These are phyloP conservation scores for Xylariaceae sp. DNA, from an alignment of 2,329 filamentous ascomycete genomes.

Conservation along the genomic window DNA sequence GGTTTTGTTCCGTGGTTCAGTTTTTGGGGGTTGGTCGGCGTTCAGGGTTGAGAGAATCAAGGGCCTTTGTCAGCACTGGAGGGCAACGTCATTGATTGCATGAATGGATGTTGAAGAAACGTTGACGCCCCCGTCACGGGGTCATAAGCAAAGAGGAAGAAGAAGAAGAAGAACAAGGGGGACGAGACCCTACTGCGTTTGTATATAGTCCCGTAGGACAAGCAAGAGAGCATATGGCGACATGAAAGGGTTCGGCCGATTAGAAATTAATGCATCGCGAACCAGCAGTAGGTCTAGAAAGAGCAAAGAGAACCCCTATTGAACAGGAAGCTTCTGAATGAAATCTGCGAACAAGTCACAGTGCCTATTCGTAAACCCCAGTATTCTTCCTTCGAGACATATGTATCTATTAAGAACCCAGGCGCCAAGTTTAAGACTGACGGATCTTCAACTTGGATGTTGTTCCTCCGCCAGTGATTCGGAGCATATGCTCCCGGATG, in stretches of 20 bases:
- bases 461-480: too few relatives aligned
- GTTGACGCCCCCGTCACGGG: conserved; percentile 1
- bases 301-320: conserved; percentile 3
- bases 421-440: not conserved
- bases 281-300: conserved; percentile 7
- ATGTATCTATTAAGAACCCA: too few relatives aligned
- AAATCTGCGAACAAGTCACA: too few relatives aligned
- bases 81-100: conserved; percentile 14
- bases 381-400: too few relatives aligned
- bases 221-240: conserved; percentile 3
- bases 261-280: conserved; percentile 19
- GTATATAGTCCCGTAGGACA: conserved; percentile 16
- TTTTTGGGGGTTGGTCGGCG: conserved; percentile 15
- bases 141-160: conserved; percentile 4
- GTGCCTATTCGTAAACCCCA: not conserved
- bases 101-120: conserved; percentile 11
- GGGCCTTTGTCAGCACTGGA: conserved; percentile 8
- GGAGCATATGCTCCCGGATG: not conserved
- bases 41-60: conserved; percentile 15
- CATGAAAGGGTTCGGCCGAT: conserved; percentile 4
- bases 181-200: conserved; percentile 2
- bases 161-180: not conserved
- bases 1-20: conserved; percentile 4
- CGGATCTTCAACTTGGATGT: not conserved
- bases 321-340: not conserved